Evolutionary conservation across 169 alveolate genomes (phyloP).

Genomic region (Eimeria brunetti): DNA sequence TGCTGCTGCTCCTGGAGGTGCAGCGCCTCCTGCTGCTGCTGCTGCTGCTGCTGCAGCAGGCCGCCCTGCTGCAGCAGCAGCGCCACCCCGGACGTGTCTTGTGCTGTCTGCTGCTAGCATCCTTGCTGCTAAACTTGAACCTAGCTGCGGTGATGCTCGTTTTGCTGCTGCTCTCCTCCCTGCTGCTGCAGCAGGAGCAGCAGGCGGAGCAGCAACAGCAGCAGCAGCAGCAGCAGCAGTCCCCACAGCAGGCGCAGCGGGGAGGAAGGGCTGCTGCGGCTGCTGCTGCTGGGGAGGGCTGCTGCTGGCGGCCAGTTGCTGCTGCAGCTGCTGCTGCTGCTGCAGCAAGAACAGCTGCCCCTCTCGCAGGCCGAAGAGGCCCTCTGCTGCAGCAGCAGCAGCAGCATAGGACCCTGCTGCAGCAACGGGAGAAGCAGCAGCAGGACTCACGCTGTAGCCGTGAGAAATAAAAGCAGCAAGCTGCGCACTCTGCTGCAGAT

Average conservation of each 20-base stretch:
- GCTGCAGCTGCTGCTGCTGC: slow-evolving; percentile 30
- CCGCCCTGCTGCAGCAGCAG: slow-evolving; percentile 11
- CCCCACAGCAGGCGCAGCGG: neutral
- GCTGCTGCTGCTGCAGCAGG: neutral
- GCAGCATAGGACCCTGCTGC: neutral
- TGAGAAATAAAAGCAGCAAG: neutral
- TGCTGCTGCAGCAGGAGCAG: neutral
- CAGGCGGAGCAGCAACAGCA: neutral
- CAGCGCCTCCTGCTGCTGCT: neutral
- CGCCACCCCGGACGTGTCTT: neutral
- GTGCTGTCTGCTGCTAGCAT: slow-evolving; percentile 12
- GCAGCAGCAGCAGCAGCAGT: too few species aligned
- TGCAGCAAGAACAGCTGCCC: slow-evolving; percentile 3
- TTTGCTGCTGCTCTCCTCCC: slow-evolving; percentile 8
- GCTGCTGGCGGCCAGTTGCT: slow-evolving; percentile 5
- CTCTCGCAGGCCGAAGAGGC: slow-evolving; percentile 15
- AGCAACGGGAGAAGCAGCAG: neutral
- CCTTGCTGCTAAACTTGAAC: neutral
- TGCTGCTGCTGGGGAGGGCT: slow-evolving; percentile 14
- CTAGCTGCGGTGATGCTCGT: neutral
- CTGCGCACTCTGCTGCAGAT: slow-evolving; percentile 1
- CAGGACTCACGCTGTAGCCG: neutral
- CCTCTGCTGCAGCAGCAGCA: neutral
- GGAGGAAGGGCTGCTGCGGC: neutral
- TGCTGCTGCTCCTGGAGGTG: neutral